Evolutionary conservation across 495 filamentous ascomycete genomes (phyloP).

Genomic region (Neurospora africana): DNA sequence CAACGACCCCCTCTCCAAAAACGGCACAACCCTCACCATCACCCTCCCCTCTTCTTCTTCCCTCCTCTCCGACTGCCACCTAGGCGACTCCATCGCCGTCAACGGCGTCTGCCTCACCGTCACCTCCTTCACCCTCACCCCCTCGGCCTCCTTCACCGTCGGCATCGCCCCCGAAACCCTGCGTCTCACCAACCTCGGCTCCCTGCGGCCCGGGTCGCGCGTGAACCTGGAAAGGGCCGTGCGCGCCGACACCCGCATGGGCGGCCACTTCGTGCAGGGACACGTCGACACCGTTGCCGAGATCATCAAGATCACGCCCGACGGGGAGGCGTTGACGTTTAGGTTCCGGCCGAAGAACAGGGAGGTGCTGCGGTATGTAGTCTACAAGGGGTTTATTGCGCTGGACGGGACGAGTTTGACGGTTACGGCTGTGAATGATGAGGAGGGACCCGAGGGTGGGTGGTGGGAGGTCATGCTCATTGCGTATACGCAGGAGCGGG

Average conservation of each 20-base stretch:
- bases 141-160: slow-evolving; percentile 62
- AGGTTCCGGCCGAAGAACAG: slow-evolving; percentile 62
- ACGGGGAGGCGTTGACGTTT: slow-evolving; percentile 82
- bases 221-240: slow-evolving; percentile 96
- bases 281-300: slow-evolving; percentile 84
- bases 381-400: slow-evolving; percentile 93
- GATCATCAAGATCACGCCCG: slow-evolving; percentile 56
- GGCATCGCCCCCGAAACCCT: slow-evolving; percentile 95
- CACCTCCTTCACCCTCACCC: slow-evolving; percentile 52
- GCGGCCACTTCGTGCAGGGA: slow-evolving; percentile 76
- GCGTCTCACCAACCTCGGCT: slow-evolving; percentile 86
- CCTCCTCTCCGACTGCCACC: slow-evolving; percentile 70
- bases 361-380: slow-evolving; percentile 67
- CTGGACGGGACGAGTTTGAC: slow-evolving; percentile 96
- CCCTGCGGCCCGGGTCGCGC: slow-evolving; percentile 37
- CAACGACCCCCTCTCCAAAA: slow-evolving; percentile 3
- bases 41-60: slow-evolving; percentile 46
- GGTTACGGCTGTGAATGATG: slow-evolving; percentile 68
- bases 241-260: slow-evolving; percentile 79
- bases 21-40: slow-evolving; percentile 83
- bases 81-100: slow-evolving; percentile 87
- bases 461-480: slow-evolving; percentile 99
- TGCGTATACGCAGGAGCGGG: slow-evolving; percentile 90
- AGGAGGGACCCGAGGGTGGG: too few relatives aligned
- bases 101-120: slow-evolving; percentile 91